Evolutionary conservation across 768 basidiomycete species (phyloP).

Genomic region (Termitomyces heimii): DNA sequence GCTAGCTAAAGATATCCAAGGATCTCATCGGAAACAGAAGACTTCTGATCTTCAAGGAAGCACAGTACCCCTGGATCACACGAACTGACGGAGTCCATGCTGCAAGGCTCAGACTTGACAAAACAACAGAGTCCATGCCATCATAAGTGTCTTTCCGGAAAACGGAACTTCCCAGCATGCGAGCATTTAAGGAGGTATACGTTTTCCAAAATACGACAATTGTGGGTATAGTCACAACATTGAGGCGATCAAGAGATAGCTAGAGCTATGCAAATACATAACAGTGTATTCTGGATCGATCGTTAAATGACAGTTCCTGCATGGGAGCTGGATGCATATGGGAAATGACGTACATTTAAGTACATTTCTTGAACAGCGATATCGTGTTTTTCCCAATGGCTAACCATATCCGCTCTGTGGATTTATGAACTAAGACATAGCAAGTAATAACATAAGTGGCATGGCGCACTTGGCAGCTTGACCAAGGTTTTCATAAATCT

Average conservation of each 20-base stretch:
- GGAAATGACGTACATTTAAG: conserved; percentile 54
- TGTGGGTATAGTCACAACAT: conserved; percentile 13
- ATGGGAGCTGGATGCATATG: conserved; percentile 1
- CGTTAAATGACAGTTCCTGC: conserved; percentile 8
- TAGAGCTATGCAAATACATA: conserved; percentile 46
- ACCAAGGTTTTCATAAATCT: conserved; percentile 78
- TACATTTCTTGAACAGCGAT: conserved; percentile 73
- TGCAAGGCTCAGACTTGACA: background rate
- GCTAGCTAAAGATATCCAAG: conserved; percentile 6
- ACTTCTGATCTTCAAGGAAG: conserved; percentile 31
- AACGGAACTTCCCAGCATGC: conserved; percentile 16
- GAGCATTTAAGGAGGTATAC: conserved; percentile 18
- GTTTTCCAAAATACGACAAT: conserved; percentile 15
- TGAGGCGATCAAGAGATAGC: conserved; percentile 31
- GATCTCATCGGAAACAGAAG: conserved; percentile 14
- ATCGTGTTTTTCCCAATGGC: conserved; percentile 88
- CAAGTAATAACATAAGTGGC: conserved; percentile 6
- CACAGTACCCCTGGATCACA: background rate
- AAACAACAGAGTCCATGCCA: conserved; percentile 1
- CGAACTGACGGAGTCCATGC: background rate
- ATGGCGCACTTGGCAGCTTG: conserved; percentile 74
- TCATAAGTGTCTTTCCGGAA: background rate
- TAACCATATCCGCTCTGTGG: conserved; percentile 69
- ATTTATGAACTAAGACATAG: conserved; percentile 3
- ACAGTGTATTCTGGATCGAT: conserved; percentile 52